Evolutionary conservation across 306 rosid species (phyloP).

Genomic region (Cucurbita moschata): DNA sequence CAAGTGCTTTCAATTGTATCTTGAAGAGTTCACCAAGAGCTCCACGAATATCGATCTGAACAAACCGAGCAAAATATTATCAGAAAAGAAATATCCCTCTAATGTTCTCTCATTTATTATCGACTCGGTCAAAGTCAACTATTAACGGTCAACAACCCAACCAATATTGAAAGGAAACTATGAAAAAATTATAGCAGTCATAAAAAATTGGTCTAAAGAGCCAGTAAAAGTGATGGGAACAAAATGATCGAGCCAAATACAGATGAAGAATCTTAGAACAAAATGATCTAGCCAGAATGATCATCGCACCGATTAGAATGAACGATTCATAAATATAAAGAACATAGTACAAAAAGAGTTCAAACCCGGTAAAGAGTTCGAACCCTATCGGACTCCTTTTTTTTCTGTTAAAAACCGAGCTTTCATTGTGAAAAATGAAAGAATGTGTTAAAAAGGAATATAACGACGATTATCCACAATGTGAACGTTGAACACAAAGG

Average conservation of each 20-base stretch:
- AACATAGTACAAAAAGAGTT: too few relatives aligned
- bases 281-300: too few relatives aligned
- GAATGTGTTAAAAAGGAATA: not conserved
- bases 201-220: not conserved
- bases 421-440: too few relatives aligned
- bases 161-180: not conserved
- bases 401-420: too few relatives aligned
- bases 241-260: too few relatives aligned
- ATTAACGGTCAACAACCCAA: not conserved
- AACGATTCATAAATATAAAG: too few relatives aligned
- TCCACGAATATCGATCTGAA: conserved; percentile 94
- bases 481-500: too few relatives aligned
- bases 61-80: conserved; percentile 4
- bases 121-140: not conserved
- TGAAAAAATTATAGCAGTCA: not conserved
- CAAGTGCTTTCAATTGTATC: conserved; percentile 79
- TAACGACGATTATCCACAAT: not conserved
- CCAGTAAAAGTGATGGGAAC: not conserved
- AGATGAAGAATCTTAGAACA: too few relatives aligned
- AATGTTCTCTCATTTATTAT: not conserved
- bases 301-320: too few relatives aligned
- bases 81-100: not conserved
- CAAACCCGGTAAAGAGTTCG: too few relatives aligned
- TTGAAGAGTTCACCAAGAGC: conserved; percentile 86
- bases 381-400: too few relatives aligned